Evolutionary conservation across 257 asterid species (phyloP).

Genomic region (Orobanche coerulescens): DNA sequence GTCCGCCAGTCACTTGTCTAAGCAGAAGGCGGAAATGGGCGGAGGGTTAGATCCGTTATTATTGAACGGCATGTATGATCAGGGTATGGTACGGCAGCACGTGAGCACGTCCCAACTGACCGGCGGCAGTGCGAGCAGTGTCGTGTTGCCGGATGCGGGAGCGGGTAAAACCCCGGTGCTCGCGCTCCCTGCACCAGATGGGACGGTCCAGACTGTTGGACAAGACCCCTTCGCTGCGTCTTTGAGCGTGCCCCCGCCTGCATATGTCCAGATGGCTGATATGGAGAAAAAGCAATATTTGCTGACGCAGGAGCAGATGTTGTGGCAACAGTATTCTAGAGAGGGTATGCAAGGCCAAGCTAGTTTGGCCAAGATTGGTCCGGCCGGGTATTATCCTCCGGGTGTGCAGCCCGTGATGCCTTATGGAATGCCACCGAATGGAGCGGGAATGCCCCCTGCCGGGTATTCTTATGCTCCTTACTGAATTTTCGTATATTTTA

Average conservation of each 20-base stretch:
- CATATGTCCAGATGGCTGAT: slow-evolving; percentile 84
- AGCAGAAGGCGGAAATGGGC: slow-evolving; percentile 72
- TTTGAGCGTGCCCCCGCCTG: slow-evolving; percentile 59
- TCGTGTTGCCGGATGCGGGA: slow-evolving; percentile 63
- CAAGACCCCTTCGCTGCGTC: slow-evolving; percentile 87
- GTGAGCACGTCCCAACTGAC: slow-evolving; percentile 41
- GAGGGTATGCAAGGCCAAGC: slow-evolving; percentile 83
- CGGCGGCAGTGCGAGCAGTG: slow-evolving; percentile 88
- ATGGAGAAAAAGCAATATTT: slow-evolving; percentile 75
- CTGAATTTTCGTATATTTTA: slow-evolving; percentile 24
- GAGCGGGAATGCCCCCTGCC: slow-evolving; percentile 43
- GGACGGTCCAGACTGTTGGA: slow-evolving; percentile 61
- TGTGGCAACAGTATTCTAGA: slow-evolving; percentile 77
- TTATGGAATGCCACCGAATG: slow-evolving; percentile 74
- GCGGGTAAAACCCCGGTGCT: slow-evolving; percentile 48
- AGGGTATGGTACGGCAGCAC: slow-evolving; percentile 72
- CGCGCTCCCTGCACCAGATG: slow-evolving; percentile 87
- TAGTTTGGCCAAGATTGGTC: slow-evolving; percentile 58
- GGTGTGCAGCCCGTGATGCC: slow-evolving; percentile 54
- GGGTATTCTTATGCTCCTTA: slow-evolving; percentile 57
- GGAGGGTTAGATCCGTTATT: slow-evolving; percentile 78
- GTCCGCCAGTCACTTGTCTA: slow-evolving; percentile 56
- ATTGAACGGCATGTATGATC: slow-evolving; percentile 87
- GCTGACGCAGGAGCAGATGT: slow-evolving; percentile 66
- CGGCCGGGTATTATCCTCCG: slow-evolving; percentile 52